Evolutionary conservation across 2,329 filamentous ascomycete genomes (phyloP), one percentile per base, ranked within the genome.

Genomic region (Hypocrella siamensis): DNA sequence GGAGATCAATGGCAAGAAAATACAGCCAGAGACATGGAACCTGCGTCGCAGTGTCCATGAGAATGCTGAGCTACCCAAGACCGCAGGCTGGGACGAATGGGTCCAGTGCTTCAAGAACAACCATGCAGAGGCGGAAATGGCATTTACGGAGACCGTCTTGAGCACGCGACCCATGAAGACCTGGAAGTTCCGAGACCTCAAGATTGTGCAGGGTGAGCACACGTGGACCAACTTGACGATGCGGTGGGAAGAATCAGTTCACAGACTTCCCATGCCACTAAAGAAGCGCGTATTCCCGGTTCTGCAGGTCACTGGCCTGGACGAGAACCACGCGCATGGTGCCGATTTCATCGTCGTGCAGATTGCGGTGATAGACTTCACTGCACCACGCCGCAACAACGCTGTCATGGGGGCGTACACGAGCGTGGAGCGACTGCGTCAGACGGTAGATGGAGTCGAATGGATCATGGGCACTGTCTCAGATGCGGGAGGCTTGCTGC

Each of bases 381-480:
- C 52, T 17, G 60, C 63, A 15, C 61, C 61, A 38, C 59, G 52
- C 12, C 36, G 37, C 1, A 50, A 69, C 19, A 38, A 40, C 2
- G 51, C 69, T 3, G 65, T 75, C 6, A 51, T 66, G 19, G 79
- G 68, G 4, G 57, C 60, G 8, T 84, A 83, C 43, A 68, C 63
- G 18, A 76, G 71, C 39, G 60, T 84, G 2, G 79, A 85, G 56
- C 56, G 69, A 28, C 54, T 79, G 21, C 54, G 63, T 34, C 56
- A 63, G 43, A 37, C 65, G 5, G 47, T 43, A 4, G 46, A 42
- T n/a, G 54, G 57, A 14, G 38, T 81, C 29, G 74, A 79, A 51
- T 90, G 81, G 81, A 59, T 77, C 35, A 86, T 88, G 78, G 78
- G 72, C 7, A 86, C 80, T 8, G 68, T 75, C 9, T 79, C 74